Evolutionary conservation across 352 stramenopile genomes (phyloP).

Genomic region (Globisporangium alternatum): DNA sequence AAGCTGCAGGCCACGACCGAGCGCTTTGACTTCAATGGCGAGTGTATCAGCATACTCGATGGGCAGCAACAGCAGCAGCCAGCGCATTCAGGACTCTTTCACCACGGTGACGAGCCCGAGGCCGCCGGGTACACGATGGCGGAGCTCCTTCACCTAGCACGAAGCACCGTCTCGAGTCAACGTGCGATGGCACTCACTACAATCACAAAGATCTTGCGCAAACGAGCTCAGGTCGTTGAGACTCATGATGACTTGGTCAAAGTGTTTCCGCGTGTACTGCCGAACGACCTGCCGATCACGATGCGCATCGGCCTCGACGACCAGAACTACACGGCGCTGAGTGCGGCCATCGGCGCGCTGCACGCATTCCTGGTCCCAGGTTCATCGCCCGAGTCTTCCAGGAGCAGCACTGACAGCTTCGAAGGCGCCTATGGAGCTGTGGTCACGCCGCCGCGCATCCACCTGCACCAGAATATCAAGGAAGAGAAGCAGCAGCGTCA

Average conservation of each 20-base stretch:
- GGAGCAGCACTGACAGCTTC: conserved; percentile 1
- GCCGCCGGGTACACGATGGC: conserved; percentile 68
- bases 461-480: conserved; percentile 36
- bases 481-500: conserved; percentile 2
- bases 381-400: not conserved
- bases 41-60: conserved; percentile 18
- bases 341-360: conserved; percentile 40
- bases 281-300: conserved; percentile 42
- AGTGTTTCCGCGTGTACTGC: conserved; percentile 29
- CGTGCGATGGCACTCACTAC: conserved; percentile 61
- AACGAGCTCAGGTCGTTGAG: conserved; percentile 33
- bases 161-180: conserved; percentile 70
- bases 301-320: conserved; percentile 58
- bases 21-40: conserved; percentile 70
- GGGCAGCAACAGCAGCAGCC: conserved; percentile 22
- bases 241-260: conserved; percentile 8
- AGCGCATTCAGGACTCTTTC: conserved; percentile 67
- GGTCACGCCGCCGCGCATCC: conserved; percentile 26
- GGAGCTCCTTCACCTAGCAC: conserved; percentile 69
- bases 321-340: conserved; percentile 61
- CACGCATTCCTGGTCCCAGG: conserved; percentile 53
- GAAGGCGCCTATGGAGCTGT: conserved; percentile 32
- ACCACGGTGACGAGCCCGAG: conserved; percentile 75
- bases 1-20: conserved; percentile 38
- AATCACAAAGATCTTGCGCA: conserved; percentile 58